Conservation (phyloP, 345 rosid species). For the Euphorbia pulcherrima region DNA sequence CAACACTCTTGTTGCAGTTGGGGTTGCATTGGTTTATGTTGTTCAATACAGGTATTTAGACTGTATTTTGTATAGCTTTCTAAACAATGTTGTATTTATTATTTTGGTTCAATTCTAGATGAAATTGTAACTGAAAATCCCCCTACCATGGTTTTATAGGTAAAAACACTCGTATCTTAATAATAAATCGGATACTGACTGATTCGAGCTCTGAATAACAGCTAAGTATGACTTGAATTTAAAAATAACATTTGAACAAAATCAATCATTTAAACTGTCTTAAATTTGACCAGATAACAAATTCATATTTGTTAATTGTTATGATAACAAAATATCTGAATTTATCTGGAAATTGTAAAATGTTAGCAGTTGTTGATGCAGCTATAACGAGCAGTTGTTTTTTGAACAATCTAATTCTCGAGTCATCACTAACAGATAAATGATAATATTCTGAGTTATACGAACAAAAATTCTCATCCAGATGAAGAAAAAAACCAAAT, state of each 20-base stretch:
- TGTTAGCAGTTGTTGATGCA: constrained; percentile 32
- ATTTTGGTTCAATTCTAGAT: background rate
- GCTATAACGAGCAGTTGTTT: background rate
- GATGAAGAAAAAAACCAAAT: too few species aligned
- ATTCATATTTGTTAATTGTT: background rate
- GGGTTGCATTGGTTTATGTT: background rate
- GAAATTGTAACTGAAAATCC: background rate
- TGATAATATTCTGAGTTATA: background rate
- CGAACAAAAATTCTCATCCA: too few species aligned
- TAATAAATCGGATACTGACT: too few species aligned
- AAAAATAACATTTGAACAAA: too few species aligned
- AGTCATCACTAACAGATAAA: constrained; percentile 1
- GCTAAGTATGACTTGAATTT: too few species aligned
- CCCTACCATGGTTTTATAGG: too few species aligned
- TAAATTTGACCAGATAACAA: too few species aligned
- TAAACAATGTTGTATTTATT: too few species aligned
- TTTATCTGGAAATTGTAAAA: too few species aligned
- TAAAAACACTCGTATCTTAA: too few species aligned
- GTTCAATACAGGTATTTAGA: background rate
- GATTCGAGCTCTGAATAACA: too few species aligned
- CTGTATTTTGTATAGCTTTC: background rate
- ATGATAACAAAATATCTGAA: background rate
- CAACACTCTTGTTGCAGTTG: background rate
- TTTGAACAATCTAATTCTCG: background rate
- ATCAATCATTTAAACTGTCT: too few species aligned